phyloP scores from a whole-genome alignment of 2,329 filamentous ascomycete species.

The Colletotrichum euphorbiae region DNA sequence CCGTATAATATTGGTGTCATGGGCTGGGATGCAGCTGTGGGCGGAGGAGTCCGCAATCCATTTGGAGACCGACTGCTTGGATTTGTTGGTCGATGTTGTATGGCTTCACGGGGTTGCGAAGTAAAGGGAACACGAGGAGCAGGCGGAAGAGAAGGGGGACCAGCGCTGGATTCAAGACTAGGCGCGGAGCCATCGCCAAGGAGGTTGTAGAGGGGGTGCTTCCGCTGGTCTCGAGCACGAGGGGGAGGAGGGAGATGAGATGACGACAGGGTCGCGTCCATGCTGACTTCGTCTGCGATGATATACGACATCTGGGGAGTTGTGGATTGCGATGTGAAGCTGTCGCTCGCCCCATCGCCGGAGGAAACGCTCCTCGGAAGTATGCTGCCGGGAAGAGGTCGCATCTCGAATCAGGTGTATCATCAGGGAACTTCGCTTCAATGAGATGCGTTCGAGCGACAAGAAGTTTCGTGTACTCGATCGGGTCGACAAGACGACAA shows the following conservation, averaged over 20 bases:
- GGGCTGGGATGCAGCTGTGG: constrained; percentile 52
- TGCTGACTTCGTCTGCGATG: constrained; percentile 61
- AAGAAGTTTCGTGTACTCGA: neutral
- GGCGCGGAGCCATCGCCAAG: constrained; percentile 4
- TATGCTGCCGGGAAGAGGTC: constrained; percentile 58
- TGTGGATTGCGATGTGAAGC: constrained; percentile 41
- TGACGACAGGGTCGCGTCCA: constrained; percentile 53
- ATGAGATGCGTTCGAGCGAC: neutral
- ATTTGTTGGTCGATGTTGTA: neutral
- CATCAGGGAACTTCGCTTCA: constrained; percentile 14
- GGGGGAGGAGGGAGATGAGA: constrained; percentile 42
- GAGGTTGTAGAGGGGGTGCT: constrained; percentile 37
- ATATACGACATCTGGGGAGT: constrained; percentile 64
- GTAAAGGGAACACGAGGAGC: constrained; percentile 41
- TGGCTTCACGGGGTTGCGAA: constrained; percentile 34
- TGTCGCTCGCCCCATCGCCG: constrained; percentile 26
- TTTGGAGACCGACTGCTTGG: constrained; percentile 22
- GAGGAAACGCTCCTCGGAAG: constrained; percentile 43
- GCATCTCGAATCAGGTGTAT: constrained; percentile 49
- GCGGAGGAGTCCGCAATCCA: constrained; percentile 28
- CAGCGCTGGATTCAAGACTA: constrained; percentile 21
- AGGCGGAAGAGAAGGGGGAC: neutral
- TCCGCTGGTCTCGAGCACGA: constrained; percentile 50
- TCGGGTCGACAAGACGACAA: neutral
- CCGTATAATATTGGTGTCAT: constrained; percentile 59